Conservation (phyloP, 352 stramenopile species). For the Saprolegnia parasitica region DNA sequence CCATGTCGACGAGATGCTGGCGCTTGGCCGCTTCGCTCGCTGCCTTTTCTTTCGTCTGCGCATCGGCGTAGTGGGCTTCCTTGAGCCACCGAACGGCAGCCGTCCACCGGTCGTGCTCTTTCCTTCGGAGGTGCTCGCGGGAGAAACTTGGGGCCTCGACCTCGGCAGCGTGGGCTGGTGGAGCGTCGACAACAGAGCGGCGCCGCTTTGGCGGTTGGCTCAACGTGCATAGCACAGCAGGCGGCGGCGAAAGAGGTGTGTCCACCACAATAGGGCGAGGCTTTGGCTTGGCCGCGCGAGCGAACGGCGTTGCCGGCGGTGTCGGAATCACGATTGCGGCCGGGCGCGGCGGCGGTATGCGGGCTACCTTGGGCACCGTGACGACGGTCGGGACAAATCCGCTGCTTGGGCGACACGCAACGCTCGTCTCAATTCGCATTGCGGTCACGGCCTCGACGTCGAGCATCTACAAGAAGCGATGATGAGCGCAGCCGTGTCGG, state of each 20-base stretch:
- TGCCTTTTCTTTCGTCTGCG: slow-evolving; percentile 9
- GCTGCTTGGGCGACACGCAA: slow-evolving; percentile 20
- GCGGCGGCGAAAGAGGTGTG: neutral
- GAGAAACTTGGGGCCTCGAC: neutral
- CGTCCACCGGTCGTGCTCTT: slow-evolving; percentile 20
- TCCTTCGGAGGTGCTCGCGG: neutral
- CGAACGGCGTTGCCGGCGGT: neutral
- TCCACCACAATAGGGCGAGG: neutral
- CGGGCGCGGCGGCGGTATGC: neutral
- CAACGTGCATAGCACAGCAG: neutral
- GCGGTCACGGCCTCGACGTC: neutral
- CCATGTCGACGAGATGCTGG: slow-evolving; percentile 19
- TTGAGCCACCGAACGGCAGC: slow-evolving; percentile 26
- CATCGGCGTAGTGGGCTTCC: slow-evolving; percentile 3
- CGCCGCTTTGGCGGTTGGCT: neutral
- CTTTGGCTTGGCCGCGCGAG: neutral
- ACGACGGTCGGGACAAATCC: slow-evolving; percentile 25
- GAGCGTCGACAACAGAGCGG: neutral
- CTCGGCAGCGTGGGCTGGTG: neutral
- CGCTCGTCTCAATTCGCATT: slow-evolving; percentile 18
- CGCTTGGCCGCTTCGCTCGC: slow-evolving; percentile 4
- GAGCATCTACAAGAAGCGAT: neutral
- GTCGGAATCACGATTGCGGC: neutral
- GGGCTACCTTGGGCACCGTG: slow-evolving; percentile 4
- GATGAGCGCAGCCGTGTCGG: neutral